Conservation (phyloP, 495 filamentous ascomycete species). For the Xylaria venustula region DNA sequence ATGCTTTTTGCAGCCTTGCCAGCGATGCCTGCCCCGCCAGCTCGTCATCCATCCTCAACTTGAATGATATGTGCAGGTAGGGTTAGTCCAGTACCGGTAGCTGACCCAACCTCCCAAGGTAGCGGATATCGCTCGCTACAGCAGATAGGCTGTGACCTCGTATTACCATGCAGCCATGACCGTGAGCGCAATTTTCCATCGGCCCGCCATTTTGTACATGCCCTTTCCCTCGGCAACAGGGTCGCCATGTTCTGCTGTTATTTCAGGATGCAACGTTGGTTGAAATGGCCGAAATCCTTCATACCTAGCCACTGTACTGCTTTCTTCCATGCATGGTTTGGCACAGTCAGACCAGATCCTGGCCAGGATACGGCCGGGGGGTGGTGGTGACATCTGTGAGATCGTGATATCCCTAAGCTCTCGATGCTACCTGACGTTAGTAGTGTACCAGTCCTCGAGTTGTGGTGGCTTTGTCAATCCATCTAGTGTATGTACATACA, state of each 20-base stretch:
- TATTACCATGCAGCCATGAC: slow-evolving; percentile 11
- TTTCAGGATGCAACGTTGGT: slow-evolving; percentile 6
- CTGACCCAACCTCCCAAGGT: background rate
- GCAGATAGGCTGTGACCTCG: slow-evolving; percentile 7
- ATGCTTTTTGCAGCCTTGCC: background rate
- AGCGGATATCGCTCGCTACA: background rate
- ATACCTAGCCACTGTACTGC: background rate
- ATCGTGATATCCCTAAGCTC: background rate
- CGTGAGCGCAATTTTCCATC: background rate
- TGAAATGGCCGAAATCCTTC: background rate
- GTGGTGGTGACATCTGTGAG: background rate
- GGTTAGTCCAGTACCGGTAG: background rate
- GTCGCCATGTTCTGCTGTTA: background rate
- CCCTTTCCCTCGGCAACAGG: background rate
- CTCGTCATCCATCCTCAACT: background rate
- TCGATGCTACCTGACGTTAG: background rate
- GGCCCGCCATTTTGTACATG: background rate
- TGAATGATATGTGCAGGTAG: background rate
- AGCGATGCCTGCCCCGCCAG: slow-evolving; percentile 5
- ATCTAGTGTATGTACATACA: background rate
- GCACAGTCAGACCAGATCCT: too few species aligned
- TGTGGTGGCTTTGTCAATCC: background rate
- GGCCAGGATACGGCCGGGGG: background rate
- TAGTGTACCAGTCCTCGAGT: background rate
- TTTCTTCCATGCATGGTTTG: background rate